Conservation (phyloP, 2,329 filamentous ascomycete genomes). For the Aciculosporium take region DNA sequence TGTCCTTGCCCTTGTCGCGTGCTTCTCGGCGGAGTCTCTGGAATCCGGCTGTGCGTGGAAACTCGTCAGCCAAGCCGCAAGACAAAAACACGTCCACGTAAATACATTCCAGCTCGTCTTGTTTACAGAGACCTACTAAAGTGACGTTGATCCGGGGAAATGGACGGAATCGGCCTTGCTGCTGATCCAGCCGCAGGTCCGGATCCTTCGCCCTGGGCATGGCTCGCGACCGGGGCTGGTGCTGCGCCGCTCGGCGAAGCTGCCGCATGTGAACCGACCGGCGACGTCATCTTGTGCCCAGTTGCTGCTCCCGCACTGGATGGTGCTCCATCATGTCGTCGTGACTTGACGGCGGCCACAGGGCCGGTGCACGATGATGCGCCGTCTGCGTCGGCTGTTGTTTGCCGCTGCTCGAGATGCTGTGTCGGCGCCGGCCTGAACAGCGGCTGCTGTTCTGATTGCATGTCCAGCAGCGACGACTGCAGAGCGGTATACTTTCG, state of each 20-base stretch:
- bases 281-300: conserved; percentile 28
- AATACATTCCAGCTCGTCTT: conserved; percentile 2
- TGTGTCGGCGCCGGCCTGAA: too few relatives aligned
- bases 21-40: conserved; percentile 34
- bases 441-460: conserved; percentile 16
- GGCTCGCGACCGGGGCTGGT: neutral
- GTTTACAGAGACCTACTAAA: conserved; percentile 23
- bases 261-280: conserved; percentile 20
- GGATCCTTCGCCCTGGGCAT: neutral
- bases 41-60: conserved; percentile 24
- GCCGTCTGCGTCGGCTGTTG: conserved; percentile 17
- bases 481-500: conserved; percentile 39
- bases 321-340: conserved; percentile 25
- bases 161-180: conserved; percentile 17
- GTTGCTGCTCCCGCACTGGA: conserved; percentile 32
- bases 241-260: neutral
- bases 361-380: conserved; percentile 25
- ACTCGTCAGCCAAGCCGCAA: conserved; percentile 6
- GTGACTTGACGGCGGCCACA: conserved; percentile 22
- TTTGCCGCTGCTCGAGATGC: neutral
- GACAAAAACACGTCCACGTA: neutral
- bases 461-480: conserved; percentile 33
- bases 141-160: conserved; percentile 27
- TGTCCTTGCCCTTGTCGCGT: conserved; percentile 30
- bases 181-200: conserved; percentile 14